These are phyloP conservation scores for Phyllosticta capitalensis DNA, from an alignment of 2,329 filamentous ascomycete genomes.

Conservation along the genomic window DNA sequence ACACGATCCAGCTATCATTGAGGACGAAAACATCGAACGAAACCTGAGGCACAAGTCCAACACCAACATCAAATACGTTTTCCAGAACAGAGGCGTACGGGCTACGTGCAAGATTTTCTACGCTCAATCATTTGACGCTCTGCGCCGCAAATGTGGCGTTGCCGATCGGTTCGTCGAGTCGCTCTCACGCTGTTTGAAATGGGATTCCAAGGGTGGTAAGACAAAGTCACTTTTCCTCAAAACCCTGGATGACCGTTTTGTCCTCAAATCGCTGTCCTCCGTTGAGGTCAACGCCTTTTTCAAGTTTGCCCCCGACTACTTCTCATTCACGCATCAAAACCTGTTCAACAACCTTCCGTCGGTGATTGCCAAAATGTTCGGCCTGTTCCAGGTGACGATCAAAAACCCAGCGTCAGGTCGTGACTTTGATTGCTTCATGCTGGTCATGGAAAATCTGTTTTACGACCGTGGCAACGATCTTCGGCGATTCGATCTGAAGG, in stretches of 20 bases:
- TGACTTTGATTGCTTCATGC: constrained; percentile 87
- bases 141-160: constrained; percentile 85
- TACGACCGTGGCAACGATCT: constrained; percentile 78
- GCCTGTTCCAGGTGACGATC: constrained; percentile 94
- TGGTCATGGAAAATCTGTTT: constrained; percentile 97
- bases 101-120: constrained; percentile 99
- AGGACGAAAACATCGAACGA: constrained; percentile 71
- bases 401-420: constrained; percentile 87
- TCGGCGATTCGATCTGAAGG: constrained; percentile 79
- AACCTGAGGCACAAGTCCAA: constrained; percentile 76
- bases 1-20: constrained; percentile 14
- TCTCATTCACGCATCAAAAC: constrained; percentile 92
- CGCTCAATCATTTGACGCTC: constrained; percentile 92
- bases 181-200: constrained; percentile 88
- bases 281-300: constrained; percentile 92
- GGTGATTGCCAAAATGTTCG: constrained; percentile 98
- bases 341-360: constrained; percentile 88
- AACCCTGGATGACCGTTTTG: constrained; percentile 86
- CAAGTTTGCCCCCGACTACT: constrained; percentile 92
- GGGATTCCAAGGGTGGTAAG: constrained; percentile 96
- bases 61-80: constrained; percentile 92
- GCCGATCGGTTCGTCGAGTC: constrained; percentile 92
- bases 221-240: constrained; percentile 97
- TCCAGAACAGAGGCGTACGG: constrained; percentile 83
- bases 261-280: constrained; percentile 82